Base-by-base conservation (phyloP, 441 rosid genomes). In the Syzygium malaccense region DNA sequence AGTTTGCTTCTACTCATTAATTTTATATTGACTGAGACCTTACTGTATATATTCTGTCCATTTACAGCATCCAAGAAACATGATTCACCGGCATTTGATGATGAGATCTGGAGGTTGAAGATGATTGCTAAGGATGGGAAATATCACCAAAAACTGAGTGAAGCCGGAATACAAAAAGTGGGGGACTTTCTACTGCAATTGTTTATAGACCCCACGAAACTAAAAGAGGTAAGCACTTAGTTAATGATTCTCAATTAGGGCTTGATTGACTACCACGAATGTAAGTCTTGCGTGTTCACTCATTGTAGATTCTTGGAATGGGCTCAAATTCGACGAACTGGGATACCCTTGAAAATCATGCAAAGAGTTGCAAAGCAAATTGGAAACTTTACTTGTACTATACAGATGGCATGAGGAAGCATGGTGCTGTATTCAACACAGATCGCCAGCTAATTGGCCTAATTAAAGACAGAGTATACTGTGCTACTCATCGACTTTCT, bases 71-170 rank as follows among this genome's bases (percentile, higher is more conserved):
- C n/a, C 68, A 14, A 13, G 68, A 41, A 41, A 41, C 45, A 41
- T 41, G 45, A 41, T 41, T 41, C 45, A 41, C 45, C 45, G 45
- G 45, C 45, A 41, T 41, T 41, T 1, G 45, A 41, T 1, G 8
- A 58, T 58, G 64, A 58, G 30, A 5, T 62, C 68, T 62, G 68
- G 68, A 62, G 68, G 68, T 62, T 62, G 10, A 3, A 62, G 0
- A 62, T 0, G 33, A 62, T 62, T 62, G 33, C 33, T 4, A 62
- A n/a, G 4, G 68, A 0, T n/a, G 68, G 68, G 68, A 3, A 0
- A n/a, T n/a, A 2, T n/a, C 33, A 1, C 68, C 5, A 3, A 1
- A 62, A 62, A 62, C 68, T 62, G 32, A n/a, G 1, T 6, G 4
- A 14, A 62, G 68, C 4, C 4, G 19, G 33, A 62, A 14, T 62